These are phyloP conservation scores for Asterophora parasitica DNA, from an alignment of 768 basidiomycete species.

Conservation along the genomic window DNA sequence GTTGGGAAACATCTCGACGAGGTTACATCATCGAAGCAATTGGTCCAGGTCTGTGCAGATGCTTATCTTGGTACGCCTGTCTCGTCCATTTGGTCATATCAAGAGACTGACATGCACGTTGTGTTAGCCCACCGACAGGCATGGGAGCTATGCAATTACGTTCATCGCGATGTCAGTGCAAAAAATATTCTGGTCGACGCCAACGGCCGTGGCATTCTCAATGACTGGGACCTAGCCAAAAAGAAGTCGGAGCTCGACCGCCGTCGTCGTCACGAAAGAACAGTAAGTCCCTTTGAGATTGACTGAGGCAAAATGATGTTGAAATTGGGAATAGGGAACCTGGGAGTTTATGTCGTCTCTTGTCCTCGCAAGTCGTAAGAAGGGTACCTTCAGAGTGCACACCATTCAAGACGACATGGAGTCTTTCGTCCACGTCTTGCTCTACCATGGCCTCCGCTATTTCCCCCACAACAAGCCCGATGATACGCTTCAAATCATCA, in stretches of 20 bases:
- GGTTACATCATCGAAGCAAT: too few species aligned
- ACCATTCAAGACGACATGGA: slow-evolving; percentile 13
- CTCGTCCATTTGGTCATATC: too few species aligned
- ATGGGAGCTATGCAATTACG: not conserved
- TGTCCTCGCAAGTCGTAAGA: not conserved
- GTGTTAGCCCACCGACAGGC: slow-evolving; percentile 9
- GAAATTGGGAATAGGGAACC: slow-evolving; percentile 7
- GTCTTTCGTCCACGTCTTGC: slow-evolving; percentile 10
- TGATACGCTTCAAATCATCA: too few species aligned
- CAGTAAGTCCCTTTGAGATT: slow-evolving; percentile 2
- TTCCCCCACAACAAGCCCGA: not conserved
- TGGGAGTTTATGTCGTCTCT: slow-evolving; percentile 15
- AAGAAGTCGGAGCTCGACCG: not conserved
- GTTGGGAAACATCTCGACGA: too few species aligned
- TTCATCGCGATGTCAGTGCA: slow-evolving; percentile 12
- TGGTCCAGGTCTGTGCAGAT: not conserved
- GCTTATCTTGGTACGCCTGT: too few species aligned
- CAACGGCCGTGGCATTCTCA: not conserved
- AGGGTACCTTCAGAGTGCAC: too few species aligned
- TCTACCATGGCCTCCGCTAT: slow-evolving; percentile 9
- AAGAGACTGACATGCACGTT: too few species aligned
- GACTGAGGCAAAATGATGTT: not conserved
- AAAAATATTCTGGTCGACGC: slow-evolving; percentile 13
- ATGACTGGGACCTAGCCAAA: slow-evolving; percentile 16
- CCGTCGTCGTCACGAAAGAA: slow-evolving; percentile 1